A percentile compares a stretch with the other conserved stretches of the same genome.
These are phyloP conservation scores for Melaleuca alternifolia DNA, from an alignment of 345 rosid species.

Conservation along the genomic window DNA sequence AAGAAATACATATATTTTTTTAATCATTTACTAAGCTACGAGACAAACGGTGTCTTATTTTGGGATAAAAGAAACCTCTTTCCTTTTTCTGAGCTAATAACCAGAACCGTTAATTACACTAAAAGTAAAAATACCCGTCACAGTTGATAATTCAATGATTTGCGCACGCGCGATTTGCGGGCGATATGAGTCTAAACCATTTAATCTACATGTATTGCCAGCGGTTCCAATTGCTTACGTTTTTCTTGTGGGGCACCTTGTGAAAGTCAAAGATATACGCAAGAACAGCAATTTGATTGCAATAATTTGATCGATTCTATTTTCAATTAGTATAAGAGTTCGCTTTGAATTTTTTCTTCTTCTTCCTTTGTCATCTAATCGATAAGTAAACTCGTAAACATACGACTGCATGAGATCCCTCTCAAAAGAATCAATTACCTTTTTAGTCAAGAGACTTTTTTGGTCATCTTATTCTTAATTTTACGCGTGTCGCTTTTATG, in stretches of 20 bases:
- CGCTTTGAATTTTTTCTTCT: background rate
- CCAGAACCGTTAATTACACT: background rate
- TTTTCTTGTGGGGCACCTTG: background rate
- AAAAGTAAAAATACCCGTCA: background rate
- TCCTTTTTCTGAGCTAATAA: background rate
- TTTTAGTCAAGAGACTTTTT: background rate
- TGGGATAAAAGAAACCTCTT: fast-evolving
- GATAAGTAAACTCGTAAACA: background rate
- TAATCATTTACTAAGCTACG: no score
- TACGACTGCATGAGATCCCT: background rate
- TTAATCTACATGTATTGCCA: background rate
- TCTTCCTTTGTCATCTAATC: background rate
- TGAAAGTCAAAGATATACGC: background rate
- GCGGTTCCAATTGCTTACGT: background rate
- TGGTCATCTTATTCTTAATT: background rate
- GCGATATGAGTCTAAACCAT: background rate
- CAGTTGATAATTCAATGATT: background rate
- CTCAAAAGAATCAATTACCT: background rate
- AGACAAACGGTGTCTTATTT: fast-evolving
- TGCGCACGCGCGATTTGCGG: fast-evolving
- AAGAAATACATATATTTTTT: no score
- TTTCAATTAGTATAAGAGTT: background rate
- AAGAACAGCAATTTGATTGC: background rate
- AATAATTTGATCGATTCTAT: background rate
- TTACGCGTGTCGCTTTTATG: background rate